phyloP scores from a whole-genome alignment of 345 rosid species.

The Salix koriyanagi region DNA sequence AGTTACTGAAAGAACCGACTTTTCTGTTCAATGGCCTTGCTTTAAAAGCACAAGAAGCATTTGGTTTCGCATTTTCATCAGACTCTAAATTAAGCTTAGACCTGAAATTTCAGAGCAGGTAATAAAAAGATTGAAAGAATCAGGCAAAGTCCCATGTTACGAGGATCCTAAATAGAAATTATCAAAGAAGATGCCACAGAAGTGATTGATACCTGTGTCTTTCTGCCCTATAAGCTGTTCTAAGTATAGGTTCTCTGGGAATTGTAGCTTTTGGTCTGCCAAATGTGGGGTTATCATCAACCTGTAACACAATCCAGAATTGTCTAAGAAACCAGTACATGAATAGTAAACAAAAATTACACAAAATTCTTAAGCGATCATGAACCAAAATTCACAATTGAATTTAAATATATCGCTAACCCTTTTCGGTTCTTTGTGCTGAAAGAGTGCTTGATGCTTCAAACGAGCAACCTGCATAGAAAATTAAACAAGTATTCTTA shows the following conservation, averaged over 20 bases:
- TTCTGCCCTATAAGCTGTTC: constrained; percentile 54
- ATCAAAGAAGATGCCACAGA: neutral
- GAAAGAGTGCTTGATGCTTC: constrained; percentile 54
- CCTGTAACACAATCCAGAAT: constrained; percentile 25
- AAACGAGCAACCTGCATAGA: constrained; percentile 48
- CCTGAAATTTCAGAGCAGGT: constrained; percentile 35
- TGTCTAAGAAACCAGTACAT: constrained; percentile 1
- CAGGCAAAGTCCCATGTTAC: neutral
- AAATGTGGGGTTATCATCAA: constrained; percentile 14
- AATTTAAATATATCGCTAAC: constrained; percentile 21
- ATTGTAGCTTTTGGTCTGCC: constrained; percentile 39
- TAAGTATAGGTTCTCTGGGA: constrained; percentile 53
- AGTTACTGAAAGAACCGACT: constrained; percentile 28
- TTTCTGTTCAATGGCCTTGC: constrained; percentile 47
- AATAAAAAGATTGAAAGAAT: neutral
- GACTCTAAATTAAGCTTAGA: constrained; percentile 28
- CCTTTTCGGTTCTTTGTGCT: constrained; percentile 47
- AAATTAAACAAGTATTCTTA: neutral
- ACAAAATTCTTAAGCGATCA: neutral
- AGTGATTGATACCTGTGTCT: constrained; percentile 34
- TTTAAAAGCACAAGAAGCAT: constrained; percentile 22
- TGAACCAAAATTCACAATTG: neutral
- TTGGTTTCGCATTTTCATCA: constrained; percentile 27
- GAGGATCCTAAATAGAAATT: neutral
- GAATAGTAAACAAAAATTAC: neutral